Evolutionary conservation across 31 red algal genomes (phyloP).

Genomic region (Odonthalia washingtoniensis): DNA sequence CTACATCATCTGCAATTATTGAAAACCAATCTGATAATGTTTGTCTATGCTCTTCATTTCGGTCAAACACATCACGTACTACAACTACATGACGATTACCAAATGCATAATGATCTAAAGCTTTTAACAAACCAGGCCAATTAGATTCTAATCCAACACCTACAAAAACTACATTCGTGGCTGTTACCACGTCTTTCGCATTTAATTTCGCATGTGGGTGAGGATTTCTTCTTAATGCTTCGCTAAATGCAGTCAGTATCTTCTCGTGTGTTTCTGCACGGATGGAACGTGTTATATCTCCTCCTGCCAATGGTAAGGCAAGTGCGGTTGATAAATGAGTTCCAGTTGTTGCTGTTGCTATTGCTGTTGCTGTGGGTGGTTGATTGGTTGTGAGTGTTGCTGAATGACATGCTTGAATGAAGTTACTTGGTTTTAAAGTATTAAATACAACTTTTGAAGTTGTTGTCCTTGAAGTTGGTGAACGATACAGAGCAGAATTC

Average conservation of each 20-base stretch:
- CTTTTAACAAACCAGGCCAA: conserved; percentile 67
- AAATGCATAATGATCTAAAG: conserved; percentile 62
- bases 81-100: conserved; percentile 49
- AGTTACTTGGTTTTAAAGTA: too few relatives aligned
- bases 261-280: not conserved
- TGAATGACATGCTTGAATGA: too few relatives aligned
- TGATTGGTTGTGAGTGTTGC: too few relatives aligned
- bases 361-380: too few relatives aligned
- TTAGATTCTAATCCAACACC: conserved; percentile 70
- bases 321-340: conserved; percentile 20
- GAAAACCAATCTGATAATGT: conserved; percentile 49
- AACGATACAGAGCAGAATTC: too few relatives aligned
- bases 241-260: not conserved
- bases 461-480: too few relatives aligned
- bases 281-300: not conserved
- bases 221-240: conserved; percentile 2
- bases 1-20: conserved; percentile 67
- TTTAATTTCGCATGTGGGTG: conserved; percentile 43
- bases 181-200: conserved; percentile 48
- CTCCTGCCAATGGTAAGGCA: conserved; percentile 43
- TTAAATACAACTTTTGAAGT: too few relatives aligned
- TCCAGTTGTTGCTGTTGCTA: too few relatives aligned
- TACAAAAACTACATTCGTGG: conserved; percentile 57
- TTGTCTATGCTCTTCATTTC: conserved; percentile 32
- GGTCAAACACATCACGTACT: conserved; percentile 83